A percentile compares a stretch with the other conserved stretches of the same genome.
These are phyloP conservation scores for Ananas comosus DNA, from an alignment of 176 grass and related monocot genomes.

Conservation along the genomic window DNA sequence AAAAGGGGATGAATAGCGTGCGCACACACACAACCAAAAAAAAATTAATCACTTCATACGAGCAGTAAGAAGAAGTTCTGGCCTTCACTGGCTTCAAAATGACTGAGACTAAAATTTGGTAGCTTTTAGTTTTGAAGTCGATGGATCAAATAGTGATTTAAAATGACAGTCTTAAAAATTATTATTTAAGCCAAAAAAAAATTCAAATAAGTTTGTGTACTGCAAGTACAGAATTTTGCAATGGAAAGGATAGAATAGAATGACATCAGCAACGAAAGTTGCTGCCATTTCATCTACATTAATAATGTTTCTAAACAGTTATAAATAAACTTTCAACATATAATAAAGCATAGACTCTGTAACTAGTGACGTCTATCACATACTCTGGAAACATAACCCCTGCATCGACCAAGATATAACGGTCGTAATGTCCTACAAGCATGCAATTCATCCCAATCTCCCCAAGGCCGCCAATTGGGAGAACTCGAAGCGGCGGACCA, in stretches of 20 bases:
- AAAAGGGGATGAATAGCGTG: too few species aligned
- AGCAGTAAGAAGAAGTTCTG: too few species aligned
- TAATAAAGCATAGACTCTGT: not conserved
- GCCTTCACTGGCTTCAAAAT: too few species aligned
- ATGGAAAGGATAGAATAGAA: not conserved
- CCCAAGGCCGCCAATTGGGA: slow-evolving; percentile 90
- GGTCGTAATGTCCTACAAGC: slow-evolving; percentile 92
- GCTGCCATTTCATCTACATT: not conserved
- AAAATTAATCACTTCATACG: too few species aligned
- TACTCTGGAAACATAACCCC: slow-evolving; percentile 99
- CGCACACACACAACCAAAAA: too few species aligned
- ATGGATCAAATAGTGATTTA: not conserved
- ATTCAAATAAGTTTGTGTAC: too few species aligned
- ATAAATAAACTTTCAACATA: not conserved
- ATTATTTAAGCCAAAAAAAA: too few species aligned
- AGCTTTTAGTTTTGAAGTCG: not conserved
- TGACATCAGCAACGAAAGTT: not conserved
- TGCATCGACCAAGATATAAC: slow-evolving; percentile 96
- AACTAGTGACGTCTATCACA: not conserved
- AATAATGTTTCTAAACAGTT: not conserved
- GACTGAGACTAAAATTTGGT: too few species aligned
- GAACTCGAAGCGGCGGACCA: slow-evolving; percentile 83
- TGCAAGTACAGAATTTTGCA: not conserved
- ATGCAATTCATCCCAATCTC: slow-evolving; percentile 99
- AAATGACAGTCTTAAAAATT: too few species aligned